Conservation (phyloP, 2,329 filamentous ascomycete genomes). For the Sporothrix variecibatus region DNA sequence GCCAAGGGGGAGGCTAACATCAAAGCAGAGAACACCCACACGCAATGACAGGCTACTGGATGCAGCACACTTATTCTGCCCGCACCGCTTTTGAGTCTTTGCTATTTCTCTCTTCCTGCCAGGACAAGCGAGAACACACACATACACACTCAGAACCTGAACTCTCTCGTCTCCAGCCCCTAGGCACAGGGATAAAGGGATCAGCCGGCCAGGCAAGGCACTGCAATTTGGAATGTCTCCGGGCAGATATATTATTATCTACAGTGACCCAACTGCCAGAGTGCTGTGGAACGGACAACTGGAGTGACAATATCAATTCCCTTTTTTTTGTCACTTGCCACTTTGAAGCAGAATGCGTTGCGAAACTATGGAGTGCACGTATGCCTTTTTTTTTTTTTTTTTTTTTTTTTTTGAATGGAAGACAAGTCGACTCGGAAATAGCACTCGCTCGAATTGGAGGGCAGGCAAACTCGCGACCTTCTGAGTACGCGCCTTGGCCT, state of each 20-base stretch:
- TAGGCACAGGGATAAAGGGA: background rate
- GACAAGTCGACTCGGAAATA: background rate
- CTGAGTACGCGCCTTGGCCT: background rate
- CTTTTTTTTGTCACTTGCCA: background rate
- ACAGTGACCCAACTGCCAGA: background rate
- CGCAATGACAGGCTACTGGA: background rate
- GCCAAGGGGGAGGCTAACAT: background rate
- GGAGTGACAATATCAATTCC: background rate
- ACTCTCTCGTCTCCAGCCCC: background rate
- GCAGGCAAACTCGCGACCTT: background rate
- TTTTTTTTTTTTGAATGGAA: background rate
- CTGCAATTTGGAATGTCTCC: background rate
- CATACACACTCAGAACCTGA: background rate
- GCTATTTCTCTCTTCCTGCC: background rate
- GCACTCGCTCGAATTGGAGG: background rate
- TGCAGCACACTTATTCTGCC: background rate
- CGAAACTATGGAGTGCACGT: background rate
- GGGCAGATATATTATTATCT: background rate
- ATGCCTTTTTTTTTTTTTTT: background rate
- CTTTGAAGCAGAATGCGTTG: background rate
- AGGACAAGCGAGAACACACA: background rate
- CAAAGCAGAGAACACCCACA: conserved; percentile 8
- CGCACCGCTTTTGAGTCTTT: background rate
- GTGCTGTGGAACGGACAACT: background rate
- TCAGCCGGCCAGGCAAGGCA: background rate